Conservation (phyloP, 768 basidiomycete species). For the Mycena pura region DNA sequence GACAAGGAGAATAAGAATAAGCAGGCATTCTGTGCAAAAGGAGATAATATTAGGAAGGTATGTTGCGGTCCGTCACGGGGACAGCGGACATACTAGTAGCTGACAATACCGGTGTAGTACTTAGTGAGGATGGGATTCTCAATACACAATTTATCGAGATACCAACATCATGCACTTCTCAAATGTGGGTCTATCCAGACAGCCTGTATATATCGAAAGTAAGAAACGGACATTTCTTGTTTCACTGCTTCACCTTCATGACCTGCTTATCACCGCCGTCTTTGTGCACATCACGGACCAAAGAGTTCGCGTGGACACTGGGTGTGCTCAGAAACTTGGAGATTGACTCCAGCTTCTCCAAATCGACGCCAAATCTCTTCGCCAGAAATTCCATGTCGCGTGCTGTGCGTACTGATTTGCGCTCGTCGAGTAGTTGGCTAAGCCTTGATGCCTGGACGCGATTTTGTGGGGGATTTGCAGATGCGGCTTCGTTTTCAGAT, state of each 20-base stretch:
- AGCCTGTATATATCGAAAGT: constrained; percentile 40
- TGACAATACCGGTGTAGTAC: too few species aligned
- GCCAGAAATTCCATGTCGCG: constrained; percentile 59
- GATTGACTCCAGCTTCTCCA: constrained; percentile 56
- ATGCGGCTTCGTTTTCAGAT: constrained; percentile 62
- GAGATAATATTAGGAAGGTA: too few species aligned
- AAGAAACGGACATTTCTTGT: background rate
- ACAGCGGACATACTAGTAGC: too few species aligned
- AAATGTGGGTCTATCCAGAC: constrained; percentile 50
- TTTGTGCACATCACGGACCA: constrained; percentile 45
- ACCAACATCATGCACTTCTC: background rate
- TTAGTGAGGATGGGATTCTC: too few species aligned
- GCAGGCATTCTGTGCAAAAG: too few species aligned
- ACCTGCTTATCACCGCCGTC: constrained; percentile 61
- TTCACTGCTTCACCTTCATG: constrained; percentile 1
- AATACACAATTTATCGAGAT: too few species aligned
- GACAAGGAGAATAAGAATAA: too few species aligned
- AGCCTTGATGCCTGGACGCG: constrained; percentile 60
- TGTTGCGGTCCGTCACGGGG: too few species aligned
- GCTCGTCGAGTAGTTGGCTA: constrained; percentile 65
- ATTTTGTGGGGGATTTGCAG: constrained; percentile 50
- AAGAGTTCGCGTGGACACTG: constrained; percentile 57
- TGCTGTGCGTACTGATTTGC: constrained; percentile 53
- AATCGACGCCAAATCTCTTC: constrained; percentile 60
- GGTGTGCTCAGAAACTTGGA: constrained; percentile 68